Evolutionary conservation across 495 filamentous ascomycete species (phyloP).

Genomic region (Penicillium psychrofluorescens): DNA sequence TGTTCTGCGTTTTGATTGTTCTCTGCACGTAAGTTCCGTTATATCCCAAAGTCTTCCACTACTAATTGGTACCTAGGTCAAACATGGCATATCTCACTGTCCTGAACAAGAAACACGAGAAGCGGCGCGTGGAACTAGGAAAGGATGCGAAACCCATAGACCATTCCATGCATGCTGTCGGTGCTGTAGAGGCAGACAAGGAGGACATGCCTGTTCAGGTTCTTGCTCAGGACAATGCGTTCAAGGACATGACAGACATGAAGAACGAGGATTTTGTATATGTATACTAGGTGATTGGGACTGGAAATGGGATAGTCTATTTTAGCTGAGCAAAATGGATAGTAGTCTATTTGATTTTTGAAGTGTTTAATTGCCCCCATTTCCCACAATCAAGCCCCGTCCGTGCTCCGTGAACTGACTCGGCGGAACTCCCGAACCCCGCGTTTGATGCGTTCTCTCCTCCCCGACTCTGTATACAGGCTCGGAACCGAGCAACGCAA

Average conservation of each 20-base stretch:
- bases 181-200: conserved; percentile 34
- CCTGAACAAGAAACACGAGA: conserved; percentile 47
- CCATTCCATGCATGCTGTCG: conserved; percentile 29
- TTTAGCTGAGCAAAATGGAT: neutral
- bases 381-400: too few relatives aligned
- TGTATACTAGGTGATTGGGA: conserved; percentile 35
- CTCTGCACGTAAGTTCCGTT: conserved; percentile 28
- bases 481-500: neutral
- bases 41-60: too few relatives aligned
- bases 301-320: neutral
- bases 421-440: conserved; percentile 22
- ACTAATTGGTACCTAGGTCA: conserved; percentile 15
- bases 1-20: conserved; percentile 47
- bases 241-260: conserved; percentile 47
- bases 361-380: too few relatives aligned
- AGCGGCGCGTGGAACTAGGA: conserved; percentile 38
- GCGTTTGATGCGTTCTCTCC: conserved; percentile 7
- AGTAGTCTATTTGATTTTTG: neutral
- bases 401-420: conserved; percentile 1
- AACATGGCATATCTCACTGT: conserved; percentile 37
- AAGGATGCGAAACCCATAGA: conserved; percentile 39
- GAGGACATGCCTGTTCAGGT: conserved; percentile 30
- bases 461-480: neutral
- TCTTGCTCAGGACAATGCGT: conserved; percentile 42
- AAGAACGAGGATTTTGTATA: conserved; percentile 54